phyloP scores from a whole-genome alignment of 2,329 filamentous ascomycete species.

The Cladobotryum mycophilum region DNA sequence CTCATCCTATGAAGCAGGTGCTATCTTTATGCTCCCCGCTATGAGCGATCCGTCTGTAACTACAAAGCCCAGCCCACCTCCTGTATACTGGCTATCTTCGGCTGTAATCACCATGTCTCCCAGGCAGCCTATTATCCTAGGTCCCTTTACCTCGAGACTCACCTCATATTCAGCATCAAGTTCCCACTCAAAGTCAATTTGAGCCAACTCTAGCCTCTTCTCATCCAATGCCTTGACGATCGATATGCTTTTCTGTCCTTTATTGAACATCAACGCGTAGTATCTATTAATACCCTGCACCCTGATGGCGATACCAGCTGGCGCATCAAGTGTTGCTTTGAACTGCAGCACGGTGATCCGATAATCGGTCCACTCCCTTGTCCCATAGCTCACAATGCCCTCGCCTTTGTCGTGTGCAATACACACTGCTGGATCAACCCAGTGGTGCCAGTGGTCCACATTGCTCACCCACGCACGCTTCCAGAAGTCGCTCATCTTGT shows the following conservation, averaged over 20 bases:
- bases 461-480: conserved; percentile 9
- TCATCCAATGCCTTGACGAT: conserved; percentile 10
- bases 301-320: conserved; percentile 20
- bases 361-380: conserved; percentile 27
- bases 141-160: neutral
- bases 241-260: conserved; percentile 9
- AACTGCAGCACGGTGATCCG: conserved; percentile 16
- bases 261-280: conserved; percentile 21
- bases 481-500: conserved; percentile 7
- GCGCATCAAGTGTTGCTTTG: conserved; percentile 18
- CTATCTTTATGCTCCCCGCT: conserved; percentile 4
- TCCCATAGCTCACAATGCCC: conserved; percentile 26
- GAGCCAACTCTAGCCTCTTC: conserved; percentile 2
- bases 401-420: conserved; percentile 13
- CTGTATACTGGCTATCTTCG: conserved; percentile 3
- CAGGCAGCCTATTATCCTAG: neutral
- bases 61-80: conserved; percentile 10
- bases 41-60: conserved; percentile 11
- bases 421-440: neutral
- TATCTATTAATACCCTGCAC: conserved; percentile 26
- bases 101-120: neutral
- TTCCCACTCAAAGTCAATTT: conserved; percentile 4
- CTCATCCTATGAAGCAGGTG: neutral
- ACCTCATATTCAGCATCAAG: conserved; percentile 6
- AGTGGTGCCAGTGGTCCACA: conserved; percentile 4